These are phyloP conservation scores for Mycena citricolor DNA, from an alignment of 1,284 basidiomycete genomes.

Conservation along the genomic window DNA sequence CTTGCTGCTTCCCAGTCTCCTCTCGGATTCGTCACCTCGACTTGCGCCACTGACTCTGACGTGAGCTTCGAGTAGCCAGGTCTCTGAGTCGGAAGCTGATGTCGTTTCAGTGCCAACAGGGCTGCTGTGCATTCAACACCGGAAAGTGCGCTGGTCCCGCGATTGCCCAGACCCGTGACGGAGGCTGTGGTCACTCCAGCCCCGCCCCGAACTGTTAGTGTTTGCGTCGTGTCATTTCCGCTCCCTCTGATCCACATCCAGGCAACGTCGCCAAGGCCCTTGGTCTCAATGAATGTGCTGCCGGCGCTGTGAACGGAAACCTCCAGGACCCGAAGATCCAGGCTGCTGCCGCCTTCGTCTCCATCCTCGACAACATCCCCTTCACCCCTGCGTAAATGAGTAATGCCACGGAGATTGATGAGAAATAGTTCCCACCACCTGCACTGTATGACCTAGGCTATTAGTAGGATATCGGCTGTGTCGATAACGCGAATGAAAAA, in stretches of 20 bases:
- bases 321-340: conserved; percentile 6
- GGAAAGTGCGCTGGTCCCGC: conserved; percentile 10
- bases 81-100: no score
- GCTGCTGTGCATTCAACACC: conserved; percentile 3
- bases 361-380: conserved; percentile 11
- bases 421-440: no score
- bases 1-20: conserved; percentile 1
- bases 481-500: no score
- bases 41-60: conserved; percentile 1
- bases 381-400: no score
- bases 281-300: conserved; percentile 1
- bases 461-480: no score
- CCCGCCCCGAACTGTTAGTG: conserved; percentile 1
- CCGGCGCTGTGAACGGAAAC: conserved; percentile 2
- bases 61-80: no score
- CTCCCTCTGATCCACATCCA: background rate
- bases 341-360: conserved; percentile 2
- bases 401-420: no score
- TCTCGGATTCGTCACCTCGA: background rate
- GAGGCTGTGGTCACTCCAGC: conserved; percentile 10
- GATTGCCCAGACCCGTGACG: conserved; percentile 8
- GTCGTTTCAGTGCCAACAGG: conserved; percentile 11
- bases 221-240: no score
- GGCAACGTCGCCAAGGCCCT: background rate
- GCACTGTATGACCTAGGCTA: no score